phyloP scores from a whole-genome alignment of 768 basidiomycete species.

The Boletus eberwhitei region DNA sequence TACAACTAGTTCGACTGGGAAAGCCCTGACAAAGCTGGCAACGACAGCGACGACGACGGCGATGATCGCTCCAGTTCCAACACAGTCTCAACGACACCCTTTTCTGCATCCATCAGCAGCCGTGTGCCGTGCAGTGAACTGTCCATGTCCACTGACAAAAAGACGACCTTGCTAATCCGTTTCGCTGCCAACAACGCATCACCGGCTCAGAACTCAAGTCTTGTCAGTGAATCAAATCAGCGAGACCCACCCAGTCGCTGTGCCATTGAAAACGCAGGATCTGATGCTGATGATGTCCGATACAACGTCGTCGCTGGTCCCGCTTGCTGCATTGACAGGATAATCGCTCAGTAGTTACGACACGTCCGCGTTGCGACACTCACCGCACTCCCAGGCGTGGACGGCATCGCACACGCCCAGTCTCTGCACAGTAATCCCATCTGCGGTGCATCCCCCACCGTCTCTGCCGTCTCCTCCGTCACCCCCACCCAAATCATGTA shows the following conservation, averaged over 20 bases:
- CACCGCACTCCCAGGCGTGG: constrained; percentile 25
- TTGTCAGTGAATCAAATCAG: neutral
- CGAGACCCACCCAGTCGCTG: constrained; percentile 68
- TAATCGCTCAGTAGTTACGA: constrained; percentile 1
- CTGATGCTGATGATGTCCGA: constrained; percentile 51
- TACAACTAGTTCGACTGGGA: neutral
- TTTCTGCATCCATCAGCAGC: constrained; percentile 57
- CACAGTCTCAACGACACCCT: constrained; percentile 50
- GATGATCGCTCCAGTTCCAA: constrained; percentile 32
- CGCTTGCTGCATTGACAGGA: neutral
- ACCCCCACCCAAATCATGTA: constrained; percentile 83
- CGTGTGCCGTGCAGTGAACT: constrained; percentile 46
- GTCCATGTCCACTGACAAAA: constrained; percentile 65
- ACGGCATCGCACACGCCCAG: constrained; percentile 84
- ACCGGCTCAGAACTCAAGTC: neutral
- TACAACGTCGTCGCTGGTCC: constrained; percentile 60
- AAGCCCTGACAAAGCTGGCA: neutral
- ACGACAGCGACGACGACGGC: neutral
- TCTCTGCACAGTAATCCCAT: constrained; percentile 63
- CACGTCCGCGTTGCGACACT: constrained; percentile 5
- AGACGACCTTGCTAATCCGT: constrained; percentile 64
- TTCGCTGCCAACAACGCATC: constrained; percentile 42
- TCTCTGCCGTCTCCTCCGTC: constrained; percentile 45
- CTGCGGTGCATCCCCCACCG: constrained; percentile 45
- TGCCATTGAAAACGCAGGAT: constrained; percentile 70